Base-by-base conservation (phyloP, 208 protist genomes). In the Wallacemonas sp. region DNA sequence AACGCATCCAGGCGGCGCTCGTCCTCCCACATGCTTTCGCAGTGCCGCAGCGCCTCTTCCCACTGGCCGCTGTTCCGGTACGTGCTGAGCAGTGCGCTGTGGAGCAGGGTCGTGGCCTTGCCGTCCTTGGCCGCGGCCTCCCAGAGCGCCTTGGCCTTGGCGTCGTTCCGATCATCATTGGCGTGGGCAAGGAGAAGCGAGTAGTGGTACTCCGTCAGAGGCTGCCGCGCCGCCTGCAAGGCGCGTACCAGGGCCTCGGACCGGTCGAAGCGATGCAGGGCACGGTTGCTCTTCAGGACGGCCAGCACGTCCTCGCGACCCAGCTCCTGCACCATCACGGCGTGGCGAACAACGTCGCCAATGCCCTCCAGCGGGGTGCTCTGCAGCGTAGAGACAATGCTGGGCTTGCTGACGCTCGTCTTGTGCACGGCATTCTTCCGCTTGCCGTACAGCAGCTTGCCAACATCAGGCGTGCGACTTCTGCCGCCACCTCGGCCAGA, bases 161-260 rank as follows among this genome's bases (percentile, higher is more conserved):
- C 52, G 2, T 62, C 76, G 57, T 93, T 70, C 23, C 81, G 67
- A 55, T 83, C 75, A 48, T 96, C 86, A 69, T 94, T 96, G 48
- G 87, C 84, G 70, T 94, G 91, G 14, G 91, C 85, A 86, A 96
- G 89, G 25, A 96, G 71, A 2, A 84, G 64, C 33, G 81, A 84
- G 57, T 91, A 92, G 67, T 96, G 88, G 49, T 89, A 77, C 25
- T 86, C 65, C 1, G 70, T 90, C 11, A 93, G 67, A 1, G 74
- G 72, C 39, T 82, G 46, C 23, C 72, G 38, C 0, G 55, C 77
- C n/a, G 73, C 68, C 5, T 73, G 76, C 23, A 85, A 64, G 5
- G 79, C 84, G 22, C 82, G 50, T 0, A 90, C 78, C 1, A 92
- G 38, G 1, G 78, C 67, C 49, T 89, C 77, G 11, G 79, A 83